Conservation (phyloP, 768 basidiomycete genomes). For the Floccularia luteovirens region DNA sequence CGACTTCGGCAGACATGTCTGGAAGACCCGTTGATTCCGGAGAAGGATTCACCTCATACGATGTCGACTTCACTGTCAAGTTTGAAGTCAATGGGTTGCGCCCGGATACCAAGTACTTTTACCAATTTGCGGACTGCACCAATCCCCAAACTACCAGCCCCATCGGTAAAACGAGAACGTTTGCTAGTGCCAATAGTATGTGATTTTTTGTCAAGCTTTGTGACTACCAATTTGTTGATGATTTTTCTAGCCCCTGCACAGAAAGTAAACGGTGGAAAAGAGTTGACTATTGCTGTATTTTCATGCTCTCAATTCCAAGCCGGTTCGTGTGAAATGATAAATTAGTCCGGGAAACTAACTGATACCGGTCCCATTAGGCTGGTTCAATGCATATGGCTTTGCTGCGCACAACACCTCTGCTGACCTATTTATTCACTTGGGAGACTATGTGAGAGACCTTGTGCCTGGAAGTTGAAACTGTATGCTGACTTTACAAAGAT, state of each 20-base stretch:
- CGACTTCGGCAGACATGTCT: conserved; percentile 22
- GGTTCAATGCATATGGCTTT: conserved; percentile 55
- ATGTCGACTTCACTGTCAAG: conserved; percentile 55
- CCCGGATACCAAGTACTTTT: conserved; percentile 48
- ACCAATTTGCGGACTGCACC: conserved; percentile 46
- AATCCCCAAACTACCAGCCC: conserved; percentile 33
- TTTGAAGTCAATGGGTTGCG: conserved; percentile 43
- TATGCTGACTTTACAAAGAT: conserved; percentile 21
- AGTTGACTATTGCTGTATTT: conserved; percentile 47
- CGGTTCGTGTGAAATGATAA: conserved; percentile 17
- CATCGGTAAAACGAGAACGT: conserved; percentile 43
- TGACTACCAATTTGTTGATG: background rate
- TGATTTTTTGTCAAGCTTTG: background rate
- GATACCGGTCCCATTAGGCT: conserved; percentile 23
- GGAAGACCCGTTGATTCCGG: conserved; percentile 30
- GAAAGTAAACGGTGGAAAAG: conserved; percentile 41
- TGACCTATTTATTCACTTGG: conserved; percentile 51
- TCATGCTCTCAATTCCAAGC: conserved; percentile 49
- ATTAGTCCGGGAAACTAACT: background rate
- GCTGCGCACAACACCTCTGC: conserved; percentile 44
- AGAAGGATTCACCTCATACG: conserved; percentile 45
- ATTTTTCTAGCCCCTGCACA: conserved; percentile 30
- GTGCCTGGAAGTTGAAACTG: background rate
- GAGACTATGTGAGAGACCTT: conserved; percentile 40
- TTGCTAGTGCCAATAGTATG: conserved; percentile 37